A percentile compares a stretch with the other conserved stretches of the same genome.
Evolutionary conservation across 2,329 filamentous ascomycete species (phyloP).

Genomic region (Alternaria conjuncta): DNA sequence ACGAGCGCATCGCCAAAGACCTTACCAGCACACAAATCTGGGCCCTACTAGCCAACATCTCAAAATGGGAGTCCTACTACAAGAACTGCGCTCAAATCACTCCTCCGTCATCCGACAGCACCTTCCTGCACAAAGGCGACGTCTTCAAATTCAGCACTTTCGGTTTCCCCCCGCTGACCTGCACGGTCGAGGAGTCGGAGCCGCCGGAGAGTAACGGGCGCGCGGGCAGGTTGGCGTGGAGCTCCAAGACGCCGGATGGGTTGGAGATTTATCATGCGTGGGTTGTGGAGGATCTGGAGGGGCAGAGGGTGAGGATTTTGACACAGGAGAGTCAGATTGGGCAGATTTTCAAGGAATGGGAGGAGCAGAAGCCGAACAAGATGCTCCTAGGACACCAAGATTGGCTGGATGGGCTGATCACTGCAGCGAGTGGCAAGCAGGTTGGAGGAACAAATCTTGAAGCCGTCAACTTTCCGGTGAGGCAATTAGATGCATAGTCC

Average conservation of each 20-base stretch:
- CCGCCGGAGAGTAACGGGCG: conserved; percentile 28
- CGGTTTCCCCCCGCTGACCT: conserved; percentile 41
- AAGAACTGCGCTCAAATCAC: conserved; percentile 40
- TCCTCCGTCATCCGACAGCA: conserved; percentile 25
- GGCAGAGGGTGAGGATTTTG: conserved; percentile 40
- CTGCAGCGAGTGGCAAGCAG: conserved; percentile 25
- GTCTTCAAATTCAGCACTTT: conserved; percentile 47
- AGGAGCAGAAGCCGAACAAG: conserved; percentile 38
- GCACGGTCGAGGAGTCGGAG: conserved; percentile 23
- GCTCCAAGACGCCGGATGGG: conserved; percentile 27
- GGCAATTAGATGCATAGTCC: conserved; percentile 14
- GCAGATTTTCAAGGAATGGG: conserved; percentile 32
- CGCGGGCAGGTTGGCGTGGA: conserved; percentile 26
- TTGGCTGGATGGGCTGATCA: conserved; percentile 46
- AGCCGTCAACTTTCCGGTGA: conserved; percentile 15
- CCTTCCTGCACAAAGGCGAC: conserved; percentile 32
- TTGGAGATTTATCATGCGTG: conserved; percentile 47
- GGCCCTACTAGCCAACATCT: conserved; percentile 40
- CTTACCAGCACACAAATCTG: conserved; percentile 41
- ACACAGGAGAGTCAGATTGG: conserved; percentile 49
- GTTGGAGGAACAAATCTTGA: conserved; percentile 29
- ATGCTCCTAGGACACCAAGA: conserved; percentile 49
- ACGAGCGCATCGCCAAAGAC: conserved; percentile 40
- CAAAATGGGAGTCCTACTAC: conserved; percentile 46
- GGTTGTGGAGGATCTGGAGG: conserved; percentile 43